Percentiles rank a stretch among this genome's conserved stretches.
phyloP scores from a whole-genome alignment of 352 stramenopile species.

The Nannochloropsis limnetica region DNA sequence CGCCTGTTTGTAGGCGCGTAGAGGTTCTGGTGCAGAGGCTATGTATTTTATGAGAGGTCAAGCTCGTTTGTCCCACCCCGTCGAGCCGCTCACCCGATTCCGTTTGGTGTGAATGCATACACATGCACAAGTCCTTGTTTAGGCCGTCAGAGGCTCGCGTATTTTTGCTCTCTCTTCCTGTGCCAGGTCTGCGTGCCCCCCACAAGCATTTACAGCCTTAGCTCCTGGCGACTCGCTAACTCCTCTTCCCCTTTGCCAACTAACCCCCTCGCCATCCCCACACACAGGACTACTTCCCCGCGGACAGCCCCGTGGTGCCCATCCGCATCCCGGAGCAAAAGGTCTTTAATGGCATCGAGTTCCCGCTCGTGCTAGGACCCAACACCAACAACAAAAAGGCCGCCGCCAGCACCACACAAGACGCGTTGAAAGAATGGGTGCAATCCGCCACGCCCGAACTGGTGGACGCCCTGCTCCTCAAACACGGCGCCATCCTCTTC shows the following conservation, averaged over 20 bases:
- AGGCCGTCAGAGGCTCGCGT: neutral
- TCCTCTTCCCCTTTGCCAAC: neutral
- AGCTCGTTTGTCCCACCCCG: neutral
- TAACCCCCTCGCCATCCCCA: neutral
- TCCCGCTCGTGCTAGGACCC: slow-evolving; percentile 30
- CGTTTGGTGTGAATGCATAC: neutral
- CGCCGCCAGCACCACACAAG: neutral
- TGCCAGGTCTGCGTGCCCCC: too few relatives aligned
- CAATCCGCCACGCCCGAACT: neutral
- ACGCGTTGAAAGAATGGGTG: neutral
- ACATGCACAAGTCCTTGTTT: neutral
- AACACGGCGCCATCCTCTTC: slow-evolving; percentile 50
- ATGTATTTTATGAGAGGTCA: neutral
- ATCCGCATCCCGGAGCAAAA: slow-evolving; percentile 33
- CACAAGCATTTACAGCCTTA: too few relatives aligned
- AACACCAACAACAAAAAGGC: neutral
- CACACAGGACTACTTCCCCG: neutral
- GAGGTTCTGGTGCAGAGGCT: neutral
- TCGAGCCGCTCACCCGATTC: neutral
- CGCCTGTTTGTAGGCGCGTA: neutral
- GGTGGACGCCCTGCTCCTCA: slow-evolving; percentile 36
- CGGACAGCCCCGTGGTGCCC: neutral
- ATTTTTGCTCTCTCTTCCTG: neutral
- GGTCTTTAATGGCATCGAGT: slow-evolving; percentile 36
- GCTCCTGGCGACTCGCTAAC: too few relatives aligned